Evolutionary conservation across 1,284 basidiomycete genomes (phyloP).

Genomic region (Puccinia triticina): DNA sequence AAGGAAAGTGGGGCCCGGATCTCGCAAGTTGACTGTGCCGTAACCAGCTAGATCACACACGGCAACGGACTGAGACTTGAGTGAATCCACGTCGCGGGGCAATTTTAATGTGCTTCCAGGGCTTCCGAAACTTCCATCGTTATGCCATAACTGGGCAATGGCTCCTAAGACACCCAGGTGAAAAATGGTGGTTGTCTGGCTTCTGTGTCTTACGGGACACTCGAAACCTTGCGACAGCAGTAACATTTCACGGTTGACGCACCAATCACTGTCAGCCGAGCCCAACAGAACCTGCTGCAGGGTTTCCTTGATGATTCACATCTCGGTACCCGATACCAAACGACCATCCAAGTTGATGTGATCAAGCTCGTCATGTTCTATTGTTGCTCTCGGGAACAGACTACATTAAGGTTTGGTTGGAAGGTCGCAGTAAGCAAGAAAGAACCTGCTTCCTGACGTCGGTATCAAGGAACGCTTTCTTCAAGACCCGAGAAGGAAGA

Average conservation of each 20-base stretch:
- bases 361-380: neutral
- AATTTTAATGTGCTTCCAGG: too few relatives aligned
- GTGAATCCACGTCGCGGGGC: too few relatives aligned
- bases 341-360: too few relatives aligned
- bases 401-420: neutral
- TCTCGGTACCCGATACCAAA: too few relatives aligned
- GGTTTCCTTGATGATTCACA: too few relatives aligned
- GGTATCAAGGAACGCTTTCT: neutral
- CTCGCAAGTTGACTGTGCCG: too few relatives aligned
- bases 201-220: neutral
- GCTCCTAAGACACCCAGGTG: constrained; percentile 4
- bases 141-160: neutral
- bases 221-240: neutral
- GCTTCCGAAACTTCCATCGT: too few relatives aligned
- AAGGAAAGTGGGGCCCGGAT: too few relatives aligned
- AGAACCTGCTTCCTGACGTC: neutral
- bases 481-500: neutral
- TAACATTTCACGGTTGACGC: neutral
- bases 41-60: too few relatives aligned
- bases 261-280: too few relatives aligned
- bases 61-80: too few relatives aligned
- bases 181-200: neutral
- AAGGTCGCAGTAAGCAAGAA: neutral
- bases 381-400: neutral
- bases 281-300: too few relatives aligned